These are phyloP conservation scores for Eimeria sp. DNA, from an alignment of 169 alveolate species.

Conservation along the genomic window DNA sequence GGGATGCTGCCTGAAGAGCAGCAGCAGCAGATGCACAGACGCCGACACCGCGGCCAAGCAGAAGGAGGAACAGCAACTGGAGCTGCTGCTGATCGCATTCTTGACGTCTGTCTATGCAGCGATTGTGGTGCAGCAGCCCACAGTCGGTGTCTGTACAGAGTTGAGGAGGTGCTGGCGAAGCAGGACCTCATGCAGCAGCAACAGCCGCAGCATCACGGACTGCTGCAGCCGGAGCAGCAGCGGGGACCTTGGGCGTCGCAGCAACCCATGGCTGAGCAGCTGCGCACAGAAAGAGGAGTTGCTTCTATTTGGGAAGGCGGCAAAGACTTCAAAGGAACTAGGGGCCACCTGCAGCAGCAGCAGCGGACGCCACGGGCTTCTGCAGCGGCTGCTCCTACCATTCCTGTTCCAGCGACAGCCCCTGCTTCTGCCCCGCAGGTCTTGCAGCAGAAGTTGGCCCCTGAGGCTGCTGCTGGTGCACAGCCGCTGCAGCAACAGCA, in stretches of 20 bases:
- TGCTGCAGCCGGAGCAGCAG: constrained; percentile 18
- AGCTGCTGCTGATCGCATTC: constrained; percentile 62
- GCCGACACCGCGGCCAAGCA: constrained; percentile 10
- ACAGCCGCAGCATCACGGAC: background rate
- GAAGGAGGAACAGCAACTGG: background rate
- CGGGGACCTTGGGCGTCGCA: background rate
- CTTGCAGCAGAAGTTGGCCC: background rate
- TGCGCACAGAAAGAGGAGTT: background rate
- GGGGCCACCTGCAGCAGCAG: constrained; percentile 2
- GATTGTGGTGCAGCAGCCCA: constrained; percentile 67
- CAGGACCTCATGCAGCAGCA: constrained; percentile 7
- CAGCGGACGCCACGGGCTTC: constrained; percentile 1
- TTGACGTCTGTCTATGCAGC: constrained; percentile 38
- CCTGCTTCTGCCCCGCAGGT: background rate
- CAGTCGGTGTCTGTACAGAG: constrained; percentile 39
- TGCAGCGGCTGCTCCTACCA: constrained; percentile 32
- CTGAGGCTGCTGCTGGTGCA: background rate
- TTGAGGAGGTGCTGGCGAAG: constrained; percentile 23
- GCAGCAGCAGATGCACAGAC: constrained; percentile 23
- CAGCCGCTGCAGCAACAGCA: constrained; percentile 38
- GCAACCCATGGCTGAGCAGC: background rate
- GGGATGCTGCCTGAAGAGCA: constrained; percentile 30
- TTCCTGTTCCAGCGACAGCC: background rate
- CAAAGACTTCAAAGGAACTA: background rate
- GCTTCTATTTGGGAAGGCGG: background rate